phyloP scores from a whole-genome alignment of 768 basidiomycete genomes.

The Boletus vermiculosoides region DNA sequence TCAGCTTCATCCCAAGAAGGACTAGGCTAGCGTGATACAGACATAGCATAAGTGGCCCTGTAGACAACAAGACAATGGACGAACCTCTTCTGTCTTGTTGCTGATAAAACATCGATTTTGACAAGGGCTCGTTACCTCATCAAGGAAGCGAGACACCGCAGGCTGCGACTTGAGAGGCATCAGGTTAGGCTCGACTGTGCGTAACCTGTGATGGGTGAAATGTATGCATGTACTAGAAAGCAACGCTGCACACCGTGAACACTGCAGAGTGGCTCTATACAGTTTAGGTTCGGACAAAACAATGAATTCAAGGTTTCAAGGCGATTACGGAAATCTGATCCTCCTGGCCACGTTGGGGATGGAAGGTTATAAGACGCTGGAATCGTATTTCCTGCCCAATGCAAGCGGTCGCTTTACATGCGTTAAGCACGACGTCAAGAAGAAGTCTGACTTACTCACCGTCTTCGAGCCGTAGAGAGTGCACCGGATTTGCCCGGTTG shows the following conservation, averaged over 20 bases:
- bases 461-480: slow-evolving; percentile 22
- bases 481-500: slow-evolving; percentile 26
- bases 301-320: slow-evolving; percentile 37
- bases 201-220: slow-evolving; percentile 17
- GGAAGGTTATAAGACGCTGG: slow-evolving; percentile 20
- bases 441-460: slow-evolving; percentile 26
- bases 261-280: slow-evolving; percentile 48
- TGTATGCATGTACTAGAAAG: slow-evolving; percentile 2
- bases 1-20: slow-evolving; percentile 45
- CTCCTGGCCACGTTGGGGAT: slow-evolving; percentile 1
- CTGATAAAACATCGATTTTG: slow-evolving; percentile 29
- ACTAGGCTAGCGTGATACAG: slow-evolving; percentile 11
- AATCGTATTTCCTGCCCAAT: slow-evolving; percentile 27
- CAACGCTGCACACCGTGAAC: slow-evolving; percentile 42
- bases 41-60: neutral
- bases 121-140: slow-evolving; percentile 23
- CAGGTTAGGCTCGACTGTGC: slow-evolving; percentile 24
- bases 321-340: slow-evolving; percentile 23
- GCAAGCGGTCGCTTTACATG: slow-evolving; percentile 32
- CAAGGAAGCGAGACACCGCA: neutral
- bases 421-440: slow-evolving; percentile 13
- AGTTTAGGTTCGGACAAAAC: slow-evolving; percentile 56
- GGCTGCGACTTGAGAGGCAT: slow-evolving; percentile 8
- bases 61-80: neutral
- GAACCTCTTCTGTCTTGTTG: slow-evolving; percentile 13